These are phyloP conservation scores for Emydomyces testavorans DNA, from an alignment of 2,329 filamentous ascomycete genomes.

Conservation along the genomic window DNA sequence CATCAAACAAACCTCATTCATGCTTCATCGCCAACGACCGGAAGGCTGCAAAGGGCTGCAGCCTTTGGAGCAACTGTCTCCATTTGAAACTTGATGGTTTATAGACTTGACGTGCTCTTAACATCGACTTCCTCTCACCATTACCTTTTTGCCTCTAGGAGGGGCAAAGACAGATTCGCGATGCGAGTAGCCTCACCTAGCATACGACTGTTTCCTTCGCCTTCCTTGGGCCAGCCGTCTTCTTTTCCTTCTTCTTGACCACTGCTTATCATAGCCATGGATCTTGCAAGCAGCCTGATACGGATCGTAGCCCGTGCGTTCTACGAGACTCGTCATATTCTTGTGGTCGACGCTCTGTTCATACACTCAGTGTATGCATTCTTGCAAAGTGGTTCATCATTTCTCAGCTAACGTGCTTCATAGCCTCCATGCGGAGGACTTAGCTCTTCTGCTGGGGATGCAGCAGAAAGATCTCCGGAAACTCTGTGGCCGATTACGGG, in stretches of 20 bases:
- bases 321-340: slow-evolving; percentile 71
- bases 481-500: slow-evolving; percentile 69
- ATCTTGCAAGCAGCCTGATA: slow-evolving; percentile 65
- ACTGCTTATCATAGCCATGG: slow-evolving; percentile 36
- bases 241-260: neutral
- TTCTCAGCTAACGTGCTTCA: slow-evolving; percentile 13
- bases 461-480: slow-evolving; percentile 88
- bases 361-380: slow-evolving; percentile 53
- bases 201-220: neutral
- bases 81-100: neutral
- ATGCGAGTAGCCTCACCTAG: neutral
- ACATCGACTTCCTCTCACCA: slow-evolving; percentile 6
- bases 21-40: neutral
- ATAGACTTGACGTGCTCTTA: neutral
- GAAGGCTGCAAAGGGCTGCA: neutral
- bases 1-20: neutral
- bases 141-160: slow-evolving; percentile 10
- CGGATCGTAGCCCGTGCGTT: slow-evolving; percentile 78
- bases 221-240: neutral
- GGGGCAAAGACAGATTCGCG: neutral
- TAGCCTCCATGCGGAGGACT: slow-evolving; percentile 71
- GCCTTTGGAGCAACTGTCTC: too few relatives aligned
- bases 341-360: slow-evolving; percentile 69
- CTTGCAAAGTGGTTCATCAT: slow-evolving; percentile 10
- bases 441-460: slow-evolving; percentile 76